phyloP scores from a whole-genome alignment of 305 asterid genomes.

The Galium porrigens region DNA sequence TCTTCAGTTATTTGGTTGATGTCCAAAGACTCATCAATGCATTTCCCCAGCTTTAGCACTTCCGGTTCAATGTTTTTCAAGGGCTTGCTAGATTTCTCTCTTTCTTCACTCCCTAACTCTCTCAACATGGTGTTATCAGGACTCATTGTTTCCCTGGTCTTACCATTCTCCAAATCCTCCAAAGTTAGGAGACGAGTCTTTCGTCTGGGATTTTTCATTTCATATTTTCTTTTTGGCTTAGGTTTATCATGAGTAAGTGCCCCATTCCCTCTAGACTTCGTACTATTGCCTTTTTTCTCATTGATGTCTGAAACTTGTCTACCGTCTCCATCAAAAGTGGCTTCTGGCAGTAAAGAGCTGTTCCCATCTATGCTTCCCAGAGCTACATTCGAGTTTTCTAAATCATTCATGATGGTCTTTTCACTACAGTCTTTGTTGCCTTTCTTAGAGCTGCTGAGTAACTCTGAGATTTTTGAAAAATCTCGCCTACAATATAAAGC shows the following conservation, averaged over 20 bases:
- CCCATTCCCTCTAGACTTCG: neutral
- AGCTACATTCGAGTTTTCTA: conserved; percentile 13
- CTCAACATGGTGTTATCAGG: neutral
- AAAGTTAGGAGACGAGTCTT: neutral
- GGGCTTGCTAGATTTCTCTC: neutral
- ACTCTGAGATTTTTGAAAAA: conserved; percentile 7
- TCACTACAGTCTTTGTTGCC: neutral
- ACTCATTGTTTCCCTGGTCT: neutral
- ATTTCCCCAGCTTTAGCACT: neutral
- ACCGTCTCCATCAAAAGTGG: conserved; percentile 3
- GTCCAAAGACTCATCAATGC: neutral
- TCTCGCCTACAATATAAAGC: conserved; percentile 19
- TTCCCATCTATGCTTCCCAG: conserved; percentile 1
- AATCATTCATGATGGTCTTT: neutral
- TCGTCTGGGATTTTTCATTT: neutral
- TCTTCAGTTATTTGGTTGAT: neutral
- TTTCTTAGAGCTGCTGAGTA: neutral
- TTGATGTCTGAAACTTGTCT: neutral
- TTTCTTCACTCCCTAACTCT: conserved; percentile 4
- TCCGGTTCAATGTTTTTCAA: neutral
- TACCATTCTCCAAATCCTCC: neutral
- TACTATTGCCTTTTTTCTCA: neutral
- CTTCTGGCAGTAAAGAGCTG: conserved; percentile 7
- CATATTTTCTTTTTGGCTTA: neutral
- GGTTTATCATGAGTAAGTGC: neutral